These are phyloP conservation scores for Boletus subcaerulescens DNA, from an alignment of 768 basidiomycete species.

Conservation along the genomic window DNA sequence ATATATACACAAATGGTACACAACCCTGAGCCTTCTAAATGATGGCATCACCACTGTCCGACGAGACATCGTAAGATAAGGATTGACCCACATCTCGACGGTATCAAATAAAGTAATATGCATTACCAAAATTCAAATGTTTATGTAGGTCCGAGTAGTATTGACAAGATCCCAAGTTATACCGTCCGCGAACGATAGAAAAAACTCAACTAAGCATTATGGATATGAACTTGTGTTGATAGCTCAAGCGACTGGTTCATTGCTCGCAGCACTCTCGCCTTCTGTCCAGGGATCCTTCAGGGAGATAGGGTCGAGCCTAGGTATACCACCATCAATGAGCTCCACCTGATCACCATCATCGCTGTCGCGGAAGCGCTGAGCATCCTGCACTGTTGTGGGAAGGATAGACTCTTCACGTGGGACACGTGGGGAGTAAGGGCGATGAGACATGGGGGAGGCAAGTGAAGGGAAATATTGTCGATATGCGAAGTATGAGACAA, in stretches of 20 bases:
- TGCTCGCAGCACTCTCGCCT: conserved; percentile 25
- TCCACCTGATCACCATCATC: conserved; percentile 26
- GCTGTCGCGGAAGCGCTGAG: conserved; percentile 11
- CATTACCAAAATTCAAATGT: background rate
- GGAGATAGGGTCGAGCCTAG: conserved; percentile 4
- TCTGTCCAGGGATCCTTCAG: conserved; percentile 31
- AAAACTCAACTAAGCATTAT: background rate
- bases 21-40: too few species aligned
- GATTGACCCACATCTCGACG: too few species aligned
- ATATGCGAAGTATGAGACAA: conserved; percentile 72
- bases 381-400: conserved; percentile 34
- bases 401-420: conserved; percentile 41
- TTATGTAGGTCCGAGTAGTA: background rate
- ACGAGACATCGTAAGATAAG: too few species aligned
- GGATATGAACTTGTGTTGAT: background rate
- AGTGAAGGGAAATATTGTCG: conserved; percentile 83
- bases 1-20: too few species aligned
- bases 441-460: conserved; percentile 57
- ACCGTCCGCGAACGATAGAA: background rate
- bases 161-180: background rate
- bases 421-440: conserved; percentile 70
- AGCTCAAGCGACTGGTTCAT: conserved; percentile 13
- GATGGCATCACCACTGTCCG: too few species aligned
- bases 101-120: background rate
- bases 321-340: conserved; percentile 19